A percentile compares a stretch with the other conserved stretches of the same genome.
These are phyloP conservation scores for Acorus calamus DNA, from an alignment of 106 monocot species.

Conservation along the genomic window DNA sequence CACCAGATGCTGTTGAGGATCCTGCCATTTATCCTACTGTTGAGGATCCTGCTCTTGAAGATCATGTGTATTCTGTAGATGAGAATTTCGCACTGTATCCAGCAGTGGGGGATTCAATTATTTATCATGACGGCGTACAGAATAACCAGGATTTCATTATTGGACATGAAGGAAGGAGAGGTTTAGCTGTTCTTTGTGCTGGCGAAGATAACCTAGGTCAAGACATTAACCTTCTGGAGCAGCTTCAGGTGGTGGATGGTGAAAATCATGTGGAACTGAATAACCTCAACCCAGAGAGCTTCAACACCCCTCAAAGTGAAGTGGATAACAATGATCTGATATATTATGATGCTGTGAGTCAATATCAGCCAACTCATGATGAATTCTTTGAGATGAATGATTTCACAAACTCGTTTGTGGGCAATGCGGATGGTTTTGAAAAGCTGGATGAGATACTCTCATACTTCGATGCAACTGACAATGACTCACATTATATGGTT, in stretches of 20 bases:
- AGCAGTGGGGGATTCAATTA: conserved; percentile 5
- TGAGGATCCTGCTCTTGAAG: not conserved
- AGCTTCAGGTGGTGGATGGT: not conserved
- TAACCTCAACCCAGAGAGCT: not conserved
- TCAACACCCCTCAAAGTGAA: conserved; percentile 2
- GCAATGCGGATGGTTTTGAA: too few species aligned
- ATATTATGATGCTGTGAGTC: conserved; percentile 1
- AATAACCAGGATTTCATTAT: too few species aligned
- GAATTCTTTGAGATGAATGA: conserved; percentile 7
- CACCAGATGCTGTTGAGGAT: conserved; percentile 2
- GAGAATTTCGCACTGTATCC: conserved; percentile 14
- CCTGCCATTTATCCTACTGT: conserved; percentile 8
- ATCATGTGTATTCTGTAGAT: conserved; percentile 6
- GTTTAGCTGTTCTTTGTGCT: too few species aligned
- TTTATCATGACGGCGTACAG: not conserved
- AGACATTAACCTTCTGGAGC: too few species aligned
- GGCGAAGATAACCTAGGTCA: too few species aligned
- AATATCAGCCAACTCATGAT: conserved; percentile 2
- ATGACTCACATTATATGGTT: conserved; percentile 22
- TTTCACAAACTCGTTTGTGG: not conserved
- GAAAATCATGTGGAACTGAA: conserved; percentile 9
- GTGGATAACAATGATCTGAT: conserved; percentile 6
- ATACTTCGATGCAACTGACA: conserved; percentile 34
- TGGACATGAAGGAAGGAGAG: too few species aligned
- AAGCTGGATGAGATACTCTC: not conserved